Conservation (phyloP, 169 alveolate species). For the Plasmodium coatneyi region DNA sequence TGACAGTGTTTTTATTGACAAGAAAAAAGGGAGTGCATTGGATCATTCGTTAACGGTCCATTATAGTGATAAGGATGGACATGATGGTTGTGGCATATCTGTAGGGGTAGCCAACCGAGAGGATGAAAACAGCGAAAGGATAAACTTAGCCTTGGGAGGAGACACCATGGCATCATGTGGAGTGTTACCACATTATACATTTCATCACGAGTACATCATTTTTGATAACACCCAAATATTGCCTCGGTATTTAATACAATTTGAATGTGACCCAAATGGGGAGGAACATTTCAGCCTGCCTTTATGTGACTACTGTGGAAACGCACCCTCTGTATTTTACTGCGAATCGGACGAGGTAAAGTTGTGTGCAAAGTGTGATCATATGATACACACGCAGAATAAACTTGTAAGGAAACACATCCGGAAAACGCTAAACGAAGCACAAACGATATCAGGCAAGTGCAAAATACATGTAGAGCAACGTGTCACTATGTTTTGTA, state of each 20-base stretch:
- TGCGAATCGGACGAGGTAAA: conserved; percentile 92
- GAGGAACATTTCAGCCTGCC: conserved; percentile 91
- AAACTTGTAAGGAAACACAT: conserved; percentile 91
- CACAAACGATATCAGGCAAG: conserved; percentile 72
- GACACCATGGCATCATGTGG: conserved; percentile 84
- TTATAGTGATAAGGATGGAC: conserved; percentile 77
- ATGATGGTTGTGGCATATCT: conserved; percentile 5
- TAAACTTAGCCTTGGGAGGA: conserved; percentile 63
- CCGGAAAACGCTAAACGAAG: conserved; percentile 90
- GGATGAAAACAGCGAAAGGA: conserved; percentile 42
- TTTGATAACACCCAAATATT: conserved; percentile 91
- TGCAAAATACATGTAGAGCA: conserved; percentile 78
- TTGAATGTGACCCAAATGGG: conserved; percentile 89
- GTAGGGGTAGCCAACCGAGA: not conserved
- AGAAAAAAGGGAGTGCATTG: conserved; percentile 80
- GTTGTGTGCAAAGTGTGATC: conserved; percentile 90
- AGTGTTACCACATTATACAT: conserved; percentile 91
- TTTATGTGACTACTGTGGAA: conserved; percentile 92
- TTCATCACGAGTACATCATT: conserved; percentile 88
- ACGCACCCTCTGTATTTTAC: conserved; percentile 89
- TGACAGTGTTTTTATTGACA: conserved; percentile 87
- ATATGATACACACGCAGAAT: conserved; percentile 87
- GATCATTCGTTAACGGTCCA: conserved; percentile 85
- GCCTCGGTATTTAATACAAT: conserved; percentile 88
- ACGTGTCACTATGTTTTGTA: conserved; percentile 79